Evolutionary conservation across 1,284 basidiomycete species (phyloP), one percentile per base, ranked within the genome.

Genomic region (Leccinum huronense): DNA sequence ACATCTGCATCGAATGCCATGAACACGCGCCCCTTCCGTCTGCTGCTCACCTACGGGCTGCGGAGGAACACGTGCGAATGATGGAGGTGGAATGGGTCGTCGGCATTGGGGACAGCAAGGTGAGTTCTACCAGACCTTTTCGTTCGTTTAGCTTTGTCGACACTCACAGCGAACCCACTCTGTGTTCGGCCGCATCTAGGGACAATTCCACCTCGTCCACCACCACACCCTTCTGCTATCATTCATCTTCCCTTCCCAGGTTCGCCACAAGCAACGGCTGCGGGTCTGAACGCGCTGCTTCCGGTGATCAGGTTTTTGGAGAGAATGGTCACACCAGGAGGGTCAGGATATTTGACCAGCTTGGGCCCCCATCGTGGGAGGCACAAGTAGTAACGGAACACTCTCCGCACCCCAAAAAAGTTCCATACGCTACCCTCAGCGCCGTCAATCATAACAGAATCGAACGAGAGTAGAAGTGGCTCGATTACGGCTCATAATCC

Each of bases 1-100:
- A 94, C 68, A 84, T 96, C 48, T 95, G 93, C 75, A 86, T 96
- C 66, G 93, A 95, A 75, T 93, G 91, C 72, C 89, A 92, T 71
- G 93, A 95, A 67, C 78, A 85, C 51, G 89, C 89, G 9, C 83
- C 85, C 13, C 88, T 91, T 75, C 89, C 90, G 3, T 82, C 81
- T 11, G n/a, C 33, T 14, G 56, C 56, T 23, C 56, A 57, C 56
- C 56, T 56, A 33, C 27, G 54, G 19, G 54, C 54, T 23, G 56
- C 56, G 34, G 56, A 57, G 33, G 56, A 57, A 57, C 56, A 57
- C 19, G 56, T 57, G 34, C 31, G 56, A 23, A 57, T 57, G 56
- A 57, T 57, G 56, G 56, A 57, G 34, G 33, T 57, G 10, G 56
- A 57, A 57, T 57, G 56, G 56, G 33, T 57, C 19, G 56, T 57